Base-by-base conservation (phyloP, 1,284 basidiomycete species). In the Sporisorium graminicola region DNA sequence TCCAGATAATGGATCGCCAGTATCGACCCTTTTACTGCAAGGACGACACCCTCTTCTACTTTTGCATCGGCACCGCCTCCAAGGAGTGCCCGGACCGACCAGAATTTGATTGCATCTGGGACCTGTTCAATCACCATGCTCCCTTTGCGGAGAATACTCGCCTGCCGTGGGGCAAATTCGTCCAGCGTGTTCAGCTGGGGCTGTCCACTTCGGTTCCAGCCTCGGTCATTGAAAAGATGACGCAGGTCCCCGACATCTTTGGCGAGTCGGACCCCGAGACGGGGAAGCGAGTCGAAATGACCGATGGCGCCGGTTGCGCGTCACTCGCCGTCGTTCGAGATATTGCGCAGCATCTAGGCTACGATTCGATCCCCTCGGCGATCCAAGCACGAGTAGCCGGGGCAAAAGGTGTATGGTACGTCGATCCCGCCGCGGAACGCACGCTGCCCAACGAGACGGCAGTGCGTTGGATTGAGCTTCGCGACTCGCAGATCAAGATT, bases 401-500 rank as follows among this genome's bases (percentile, higher is more conserved):
- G 0, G 74, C 78, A 13, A 85, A 85, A 54, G 83, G 83, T 53
- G 56, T 68, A 43, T 73, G 53, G 64, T 58, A 31, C 6, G 12
- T 50, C 37, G 81, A 81, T 50, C 42, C 77, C 58, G 5, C 71
- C 54, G 76, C 72, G 31, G 18, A 29, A 50, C 33, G 61, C 53
- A 12, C 60, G 37, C 6, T 58, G 2, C 33, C 51, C 37, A 29
- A 53, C 47, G 24, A 67, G 49, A 50, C 55, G 50, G 10, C 55
- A 24, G 31, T 24, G 22, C 52, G 64, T 47, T 44, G 44, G 37
- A 75, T 85, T 67, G 64, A 75, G 40, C 58, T 84, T 14, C 73
- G 84, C 6, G 71, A 75, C 37, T 74, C 72, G 9, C 82, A 84
- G 47, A 78, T 74, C 53, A 85, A 85, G 67, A 79, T 79, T 52